Percentiles rank a stretch among this genome's conserved stretches.
phyloP scores from a whole-genome alignment of 768 basidiomycete genomes.

The Xanthoconium purpureum region DNA sequence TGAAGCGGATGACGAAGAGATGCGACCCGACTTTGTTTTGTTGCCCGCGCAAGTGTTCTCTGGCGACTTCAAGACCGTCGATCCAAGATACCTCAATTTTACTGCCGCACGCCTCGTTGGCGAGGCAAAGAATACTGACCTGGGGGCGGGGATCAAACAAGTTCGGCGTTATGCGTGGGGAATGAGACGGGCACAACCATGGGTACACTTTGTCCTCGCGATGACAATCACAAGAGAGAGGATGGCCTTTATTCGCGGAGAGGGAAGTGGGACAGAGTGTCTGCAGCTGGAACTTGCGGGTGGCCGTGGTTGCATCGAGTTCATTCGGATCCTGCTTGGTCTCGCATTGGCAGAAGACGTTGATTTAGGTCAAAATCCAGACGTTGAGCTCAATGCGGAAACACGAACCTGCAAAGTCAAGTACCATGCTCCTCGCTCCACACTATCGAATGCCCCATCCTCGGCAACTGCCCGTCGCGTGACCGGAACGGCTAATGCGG shows the following conservation, averaged over 20 bases:
- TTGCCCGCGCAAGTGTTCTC: constrained; percentile 9
- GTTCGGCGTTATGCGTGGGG: constrained; percentile 3
- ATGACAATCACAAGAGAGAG: constrained; percentile 2
- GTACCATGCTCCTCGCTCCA: too few relatives aligned
- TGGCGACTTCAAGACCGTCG: neutral
- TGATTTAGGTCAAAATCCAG: neutral
- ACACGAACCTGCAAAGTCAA: neutral
- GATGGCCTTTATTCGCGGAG: constrained; percentile 5
- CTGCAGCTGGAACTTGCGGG: constrained; percentile 1
- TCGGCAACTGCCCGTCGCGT: neutral
- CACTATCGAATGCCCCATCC: neutral
- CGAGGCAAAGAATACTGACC: neutral
- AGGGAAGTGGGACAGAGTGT: constrained; percentile 11
- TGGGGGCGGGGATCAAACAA: neutral
- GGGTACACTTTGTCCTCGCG: neutral
- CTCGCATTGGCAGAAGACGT: neutral
- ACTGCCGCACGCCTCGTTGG: neutral
- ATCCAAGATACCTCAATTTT: neutral
- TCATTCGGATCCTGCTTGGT: neutral
- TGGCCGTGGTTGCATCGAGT: constrained; percentile 6
- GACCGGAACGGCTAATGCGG: neutral
- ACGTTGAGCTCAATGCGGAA: neutral
- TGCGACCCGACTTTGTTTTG: neutral
- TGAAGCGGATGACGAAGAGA: neutral
- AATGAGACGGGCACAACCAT: neutral